phyloP scores from a whole-genome alignment of 2,329 filamentous ascomycete genomes.

The Hymenoscyphus albidus region DNA sequence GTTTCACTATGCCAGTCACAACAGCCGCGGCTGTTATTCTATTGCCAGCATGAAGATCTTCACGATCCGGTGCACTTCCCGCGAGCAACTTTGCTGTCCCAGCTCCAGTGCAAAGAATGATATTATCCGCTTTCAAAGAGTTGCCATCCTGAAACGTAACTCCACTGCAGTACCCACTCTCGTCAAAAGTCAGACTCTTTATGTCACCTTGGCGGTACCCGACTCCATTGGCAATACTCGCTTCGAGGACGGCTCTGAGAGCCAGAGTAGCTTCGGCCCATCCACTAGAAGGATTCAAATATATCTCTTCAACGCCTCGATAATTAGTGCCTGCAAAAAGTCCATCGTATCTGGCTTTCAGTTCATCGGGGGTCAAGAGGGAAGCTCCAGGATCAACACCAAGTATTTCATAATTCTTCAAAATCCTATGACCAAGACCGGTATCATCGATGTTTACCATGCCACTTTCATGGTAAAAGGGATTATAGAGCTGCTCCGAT shows the following conservation, averaged over 20 bases:
- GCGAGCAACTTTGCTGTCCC: constrained; percentile 53
- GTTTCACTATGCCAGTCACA: constrained; percentile 45
- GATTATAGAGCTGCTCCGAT: constrained; percentile 43
- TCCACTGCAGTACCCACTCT: constrained; percentile 45
- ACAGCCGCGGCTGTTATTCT: constrained; percentile 56
- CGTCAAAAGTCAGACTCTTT: constrained; percentile 44
- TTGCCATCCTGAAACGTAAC: constrained; percentile 46
- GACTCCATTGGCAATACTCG: constrained; percentile 43
- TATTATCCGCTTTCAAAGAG: constrained; percentile 47
- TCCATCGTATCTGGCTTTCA: constrained; percentile 40
- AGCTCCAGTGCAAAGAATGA: constrained; percentile 53
- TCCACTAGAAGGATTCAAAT: constrained; percentile 48
- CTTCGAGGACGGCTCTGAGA: constrained; percentile 41
- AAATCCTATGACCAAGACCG: constrained; percentile 44
- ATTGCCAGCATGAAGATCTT: constrained; percentile 49
- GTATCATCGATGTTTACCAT: constrained; percentile 45
- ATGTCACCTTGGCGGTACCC: constrained; percentile 43
- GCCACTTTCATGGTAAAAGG: constrained; percentile 47
- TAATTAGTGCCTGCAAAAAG: constrained; percentile 38
- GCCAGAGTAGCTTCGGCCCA: constrained; percentile 50
- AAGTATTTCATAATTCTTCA: constrained; percentile 42
- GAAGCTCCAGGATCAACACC: constrained; percentile 36
- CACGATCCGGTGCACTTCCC: constrained; percentile 46
- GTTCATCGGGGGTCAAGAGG: constrained; percentile 42
- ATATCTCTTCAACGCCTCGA: constrained; percentile 39